phyloP scores from a whole-genome alignment of 1,139 yeast species.

The Komagataea norvegica region DNA sequence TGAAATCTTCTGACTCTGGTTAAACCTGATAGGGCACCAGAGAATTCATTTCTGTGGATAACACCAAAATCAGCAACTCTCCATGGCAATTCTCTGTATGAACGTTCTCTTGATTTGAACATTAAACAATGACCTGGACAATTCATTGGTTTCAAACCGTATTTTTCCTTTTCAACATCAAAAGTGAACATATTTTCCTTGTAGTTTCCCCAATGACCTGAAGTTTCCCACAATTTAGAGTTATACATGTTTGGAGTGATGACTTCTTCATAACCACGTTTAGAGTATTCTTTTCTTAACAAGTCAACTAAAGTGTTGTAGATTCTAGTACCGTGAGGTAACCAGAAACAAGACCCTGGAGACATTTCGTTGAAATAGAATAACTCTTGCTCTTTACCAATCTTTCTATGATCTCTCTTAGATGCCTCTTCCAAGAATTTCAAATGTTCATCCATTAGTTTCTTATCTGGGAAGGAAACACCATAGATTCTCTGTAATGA shows the following conservation, averaged over 20 bases:
- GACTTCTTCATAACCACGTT: conserved; percentile 94
- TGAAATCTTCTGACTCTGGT: conserved; percentile 97
- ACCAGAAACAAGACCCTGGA: conserved; percentile 97
- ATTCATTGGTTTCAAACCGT: conserved; percentile 95
- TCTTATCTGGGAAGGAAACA: conserved; percentile 98
- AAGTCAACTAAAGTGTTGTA: conserved; percentile 79
- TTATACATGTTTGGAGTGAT: conserved; percentile 98
- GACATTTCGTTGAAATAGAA: conserved; percentile 94
- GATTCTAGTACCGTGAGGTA: conserved; percentile 97
- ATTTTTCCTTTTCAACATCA: conserved; percentile 86
- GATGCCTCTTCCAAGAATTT: conserved; percentile 96
- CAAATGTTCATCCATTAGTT: conserved; percentile 91
- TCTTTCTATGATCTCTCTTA: conserved; percentile 93
- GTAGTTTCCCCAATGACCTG: conserved; percentile 98
- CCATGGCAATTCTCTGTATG: conserved; percentile 92
- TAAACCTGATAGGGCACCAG: conserved; percentile 85
- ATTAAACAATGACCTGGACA: conserved; percentile 97
- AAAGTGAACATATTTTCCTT: conserved; percentile 96
- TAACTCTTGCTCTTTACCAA: conserved; percentile 94
- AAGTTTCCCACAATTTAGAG: conserved; percentile 92
- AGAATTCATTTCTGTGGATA: conserved; percentile 90
- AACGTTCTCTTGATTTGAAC: conserved; percentile 82
- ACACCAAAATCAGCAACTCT: conserved; percentile 96
- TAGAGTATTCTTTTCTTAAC: conserved; percentile 76
- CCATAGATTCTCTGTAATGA: conserved; percentile 97